Evolutionary conservation across 2,329 filamentous ascomycete genomes (phyloP).

Genomic region (Fusarium transvaalense): DNA sequence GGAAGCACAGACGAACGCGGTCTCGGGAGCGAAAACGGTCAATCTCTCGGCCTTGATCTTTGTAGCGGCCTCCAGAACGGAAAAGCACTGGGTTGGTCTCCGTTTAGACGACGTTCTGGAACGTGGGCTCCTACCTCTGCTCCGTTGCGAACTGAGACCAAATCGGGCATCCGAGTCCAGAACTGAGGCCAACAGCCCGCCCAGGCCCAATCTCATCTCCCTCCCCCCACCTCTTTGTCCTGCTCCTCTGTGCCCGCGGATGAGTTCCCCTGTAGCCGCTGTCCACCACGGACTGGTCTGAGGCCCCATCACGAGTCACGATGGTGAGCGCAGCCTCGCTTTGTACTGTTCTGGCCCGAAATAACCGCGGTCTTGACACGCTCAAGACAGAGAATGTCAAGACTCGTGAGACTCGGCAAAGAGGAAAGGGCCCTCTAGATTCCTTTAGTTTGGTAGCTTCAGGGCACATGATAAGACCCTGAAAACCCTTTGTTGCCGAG

Average conservation of each 20-base stretch:
- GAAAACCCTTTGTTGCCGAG: conserved; percentile 22
- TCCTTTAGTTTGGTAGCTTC: conserved; percentile 19
- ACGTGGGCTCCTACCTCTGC: conserved; percentile 37
- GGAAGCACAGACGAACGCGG: conserved; percentile 28
- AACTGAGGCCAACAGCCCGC: conserved; percentile 23
- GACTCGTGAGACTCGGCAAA: conserved; percentile 25
- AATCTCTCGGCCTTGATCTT: conserved; percentile 28
- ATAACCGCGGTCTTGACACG: conserved; percentile 41
- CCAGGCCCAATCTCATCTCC: conserved; percentile 15
- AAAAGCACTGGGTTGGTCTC: conserved; percentile 18
- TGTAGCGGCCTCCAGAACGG: conserved; percentile 16
- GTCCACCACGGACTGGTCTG: conserved; percentile 42
- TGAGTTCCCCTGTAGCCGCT: conserved; percentile 45
- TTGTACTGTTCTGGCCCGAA: conserved; percentile 42
- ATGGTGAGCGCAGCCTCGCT: conserved; percentile 41
- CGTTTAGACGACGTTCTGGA: conserved; percentile 43
- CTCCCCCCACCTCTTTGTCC: conserved; percentile 37
- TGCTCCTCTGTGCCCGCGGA: conserved; percentile 39
- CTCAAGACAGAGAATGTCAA: conserved; percentile 16
- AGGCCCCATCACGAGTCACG: conserved; percentile 46
- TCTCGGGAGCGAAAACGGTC: conserved; percentile 39
- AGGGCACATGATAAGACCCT: conserved; percentile 40
- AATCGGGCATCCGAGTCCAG: conserved; percentile 40
- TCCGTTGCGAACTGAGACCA: conserved; percentile 37
- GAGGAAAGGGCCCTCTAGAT: conserved; percentile 32